Evolutionary conservation across 2,329 filamentous ascomycete species (phyloP).

Genomic region (Exserohilum rostratum): DNA sequence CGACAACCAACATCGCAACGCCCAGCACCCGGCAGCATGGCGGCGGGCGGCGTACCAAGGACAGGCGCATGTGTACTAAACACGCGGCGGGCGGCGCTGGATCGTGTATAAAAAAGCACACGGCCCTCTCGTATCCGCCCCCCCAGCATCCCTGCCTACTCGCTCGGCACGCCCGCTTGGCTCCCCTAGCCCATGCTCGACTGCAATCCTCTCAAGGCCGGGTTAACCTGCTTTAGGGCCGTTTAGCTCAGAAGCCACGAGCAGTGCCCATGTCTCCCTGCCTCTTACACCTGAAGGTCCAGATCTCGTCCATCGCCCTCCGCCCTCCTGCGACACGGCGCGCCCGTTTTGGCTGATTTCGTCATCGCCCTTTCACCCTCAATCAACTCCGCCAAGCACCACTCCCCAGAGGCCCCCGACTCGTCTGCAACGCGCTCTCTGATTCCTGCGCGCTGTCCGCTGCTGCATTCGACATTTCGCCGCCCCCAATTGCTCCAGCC

Average conservation of each 20-base stretch:
- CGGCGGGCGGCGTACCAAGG: too few relatives aligned
- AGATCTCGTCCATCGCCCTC: constrained; percentile 30
- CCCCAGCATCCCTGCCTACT: constrained; percentile 9
- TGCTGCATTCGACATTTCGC: constrained; percentile 1
- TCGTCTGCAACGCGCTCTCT: constrained; percentile 12
- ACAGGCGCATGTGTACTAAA: too few relatives aligned
- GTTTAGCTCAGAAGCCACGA: constrained; percentile 34
- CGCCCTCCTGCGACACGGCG: constrained; percentile 23
- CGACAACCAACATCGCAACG: too few relatives aligned
- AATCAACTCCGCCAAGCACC: constrained; percentile 21
- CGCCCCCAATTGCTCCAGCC: constrained; percentile 3
- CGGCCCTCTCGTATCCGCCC: not conserved
- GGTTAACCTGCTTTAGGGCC: constrained; percentile 37
- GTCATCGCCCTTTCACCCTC: constrained; percentile 27
- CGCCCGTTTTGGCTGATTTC: constrained; percentile 29
- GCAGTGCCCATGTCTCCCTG: constrained; percentile 31
- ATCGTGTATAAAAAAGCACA: not conserved
- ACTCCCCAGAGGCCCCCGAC: too few relatives aligned
- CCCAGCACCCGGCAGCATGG: too few relatives aligned
- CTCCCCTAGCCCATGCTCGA: constrained; percentile 18
- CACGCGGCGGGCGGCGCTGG: not conserved
- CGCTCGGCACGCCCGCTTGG: constrained; percentile 25
- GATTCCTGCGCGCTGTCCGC: constrained; percentile 26
- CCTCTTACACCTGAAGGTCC: constrained; percentile 31
- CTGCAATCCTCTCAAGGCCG: constrained; percentile 33